Evolutionary conservation across 495 filamentous ascomycete genomes (phyloP).

Genomic region (Glutinoglossum americanum): DNA sequence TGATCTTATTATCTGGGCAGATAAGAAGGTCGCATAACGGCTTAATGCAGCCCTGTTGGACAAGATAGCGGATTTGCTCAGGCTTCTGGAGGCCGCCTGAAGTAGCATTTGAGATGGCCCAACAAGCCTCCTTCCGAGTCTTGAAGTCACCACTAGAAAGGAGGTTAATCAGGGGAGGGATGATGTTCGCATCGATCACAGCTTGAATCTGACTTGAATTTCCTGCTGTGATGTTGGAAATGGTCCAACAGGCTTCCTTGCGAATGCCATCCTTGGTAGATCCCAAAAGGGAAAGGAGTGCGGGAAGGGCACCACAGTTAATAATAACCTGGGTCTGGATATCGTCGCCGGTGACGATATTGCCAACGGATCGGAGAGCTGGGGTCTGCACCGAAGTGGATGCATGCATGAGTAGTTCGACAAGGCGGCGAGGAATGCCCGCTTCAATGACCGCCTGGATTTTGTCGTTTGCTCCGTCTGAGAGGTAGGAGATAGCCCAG

Average conservation of each 20-base stretch:
- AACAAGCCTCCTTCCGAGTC: conserved; percentile 98
- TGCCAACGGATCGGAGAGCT: conserved; percentile 89
- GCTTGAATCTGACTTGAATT: conserved; percentile 96
- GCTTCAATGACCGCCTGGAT: conserved; percentile 99
- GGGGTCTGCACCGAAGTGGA: conserved; percentile 98
- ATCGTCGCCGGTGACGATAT: conserved; percentile 98
- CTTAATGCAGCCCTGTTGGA: conserved; percentile 84
- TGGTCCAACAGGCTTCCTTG: conserved; percentile 99
- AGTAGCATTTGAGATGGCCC: conserved; percentile 98
- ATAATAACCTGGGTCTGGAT: conserved; percentile 99
- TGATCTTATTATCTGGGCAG: conserved; percentile 99
- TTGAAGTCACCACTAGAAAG: conserved; percentile 95
- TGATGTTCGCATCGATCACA: conserved; percentile 91
- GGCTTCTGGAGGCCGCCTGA: conserved; percentile 96
- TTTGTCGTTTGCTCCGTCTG: conserved; percentile 98
- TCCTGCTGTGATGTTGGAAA: conserved; percentile 95
- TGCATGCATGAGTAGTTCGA: conserved; percentile 96
- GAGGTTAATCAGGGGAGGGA: conserved; percentile 86
- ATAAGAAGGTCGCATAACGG: conserved; percentile 88
- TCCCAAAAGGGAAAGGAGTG: conserved; percentile 75
- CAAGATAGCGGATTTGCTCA: conserved; percentile 91
- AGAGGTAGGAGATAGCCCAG: conserved; percentile 98
- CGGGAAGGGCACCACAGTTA: conserved; percentile 86
- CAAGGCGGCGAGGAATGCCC: conserved; percentile 87
- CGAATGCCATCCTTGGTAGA: conserved; percentile 97